Percentiles rank a stretch among this genome's conserved stretches.
These are phyloP conservation scores for Bocquillonia castaneifolia DNA, from an alignment of 441 rosid species.

Conservation along the genomic window DNA sequence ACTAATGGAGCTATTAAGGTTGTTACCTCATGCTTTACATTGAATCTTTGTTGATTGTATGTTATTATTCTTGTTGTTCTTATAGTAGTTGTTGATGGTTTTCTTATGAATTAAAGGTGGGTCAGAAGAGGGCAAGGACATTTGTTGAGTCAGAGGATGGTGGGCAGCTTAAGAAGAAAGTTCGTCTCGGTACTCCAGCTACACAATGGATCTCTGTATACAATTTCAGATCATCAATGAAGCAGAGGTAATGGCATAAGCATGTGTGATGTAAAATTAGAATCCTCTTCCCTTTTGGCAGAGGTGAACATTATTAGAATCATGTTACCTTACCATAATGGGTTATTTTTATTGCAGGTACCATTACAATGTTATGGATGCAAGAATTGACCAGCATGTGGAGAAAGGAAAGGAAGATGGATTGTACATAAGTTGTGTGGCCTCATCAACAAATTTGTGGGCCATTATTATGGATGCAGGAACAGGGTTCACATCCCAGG, in stretches of 20 bases:
- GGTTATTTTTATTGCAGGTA: constrained; percentile 31
- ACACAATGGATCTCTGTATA: constrained; percentile 59
- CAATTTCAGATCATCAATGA: constrained; percentile 47
- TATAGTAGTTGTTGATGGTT: constrained; percentile 6
- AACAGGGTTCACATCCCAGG: constrained; percentile 48
- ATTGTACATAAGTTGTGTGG: constrained; percentile 46
- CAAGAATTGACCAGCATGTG: constrained; percentile 43
- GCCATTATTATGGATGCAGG: constrained; percentile 63
- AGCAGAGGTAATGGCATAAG: constrained; percentile 39
- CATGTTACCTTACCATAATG: neutral
- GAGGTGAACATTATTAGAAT: neutral
- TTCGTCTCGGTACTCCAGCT: constrained; percentile 51
- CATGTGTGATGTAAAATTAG: neutral
- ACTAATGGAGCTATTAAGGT: constrained; percentile 57
- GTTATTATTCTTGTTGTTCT: neutral
- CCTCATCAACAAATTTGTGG: constrained; percentile 52
- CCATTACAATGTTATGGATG: constrained; percentile 48
- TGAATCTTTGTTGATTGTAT: neutral
- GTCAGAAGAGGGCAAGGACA: constrained; percentile 48
- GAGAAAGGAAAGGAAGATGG: constrained; percentile 54
- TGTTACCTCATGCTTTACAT: constrained; percentile 12
- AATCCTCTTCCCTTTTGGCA: neutral
- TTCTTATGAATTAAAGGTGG: constrained; percentile 32
- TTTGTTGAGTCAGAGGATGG: constrained; percentile 38
- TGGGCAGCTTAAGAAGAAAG: constrained; percentile 43